Percentiles rank a stretch among this genome's conserved stretches.
phyloP scores from a whole-genome alignment of 306 rosid genomes.

The Cicer pinnatifidum region DNA sequence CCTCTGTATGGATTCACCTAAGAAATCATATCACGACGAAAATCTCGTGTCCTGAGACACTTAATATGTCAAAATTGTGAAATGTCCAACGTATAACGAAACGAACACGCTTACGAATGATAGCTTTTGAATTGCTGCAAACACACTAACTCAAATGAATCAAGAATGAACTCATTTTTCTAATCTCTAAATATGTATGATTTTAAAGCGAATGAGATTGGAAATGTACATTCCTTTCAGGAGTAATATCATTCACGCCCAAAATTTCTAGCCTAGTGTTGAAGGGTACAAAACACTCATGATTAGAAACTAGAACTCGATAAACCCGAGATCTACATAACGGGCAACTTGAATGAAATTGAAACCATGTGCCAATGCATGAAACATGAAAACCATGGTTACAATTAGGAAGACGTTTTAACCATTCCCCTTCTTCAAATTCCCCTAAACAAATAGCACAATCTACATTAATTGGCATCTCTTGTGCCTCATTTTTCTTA shows the following conservation, averaged over 20 bases:
- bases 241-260: slow-evolving; percentile 40
- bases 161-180: neutral
- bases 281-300: slow-evolving; percentile 13
- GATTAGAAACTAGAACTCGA: slow-evolving; percentile 24
- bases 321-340: slow-evolving; percentile 56
- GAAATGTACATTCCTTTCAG: slow-evolving; percentile 38
- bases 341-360: slow-evolving; percentile 58
- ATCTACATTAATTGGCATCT: slow-evolving; percentile 37
- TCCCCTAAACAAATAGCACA: slow-evolving; percentile 68
- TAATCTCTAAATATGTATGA: slow-evolving; percentile 6
- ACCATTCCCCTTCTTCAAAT: slow-evolving; percentile 61
- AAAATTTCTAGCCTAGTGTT: slow-evolving; percentile 14
- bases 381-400: slow-evolving; percentile 57
- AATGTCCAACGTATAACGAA: no score
- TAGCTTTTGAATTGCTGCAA: no score
- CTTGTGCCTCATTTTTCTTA: slow-evolving; percentile 43
- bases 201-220: slow-evolving; percentile 30
- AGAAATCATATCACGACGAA: no score
- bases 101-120: no score
- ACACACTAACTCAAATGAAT: neutral
- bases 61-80: no score
- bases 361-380: slow-evolving; percentile 63
- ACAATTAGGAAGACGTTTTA: slow-evolving; percentile 55
- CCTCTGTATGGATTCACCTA: no score
- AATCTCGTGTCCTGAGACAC: no score